phyloP scores from a whole-genome alignment of 192 early-diverging fungal species.

The Mortierella alpina region DNA sequence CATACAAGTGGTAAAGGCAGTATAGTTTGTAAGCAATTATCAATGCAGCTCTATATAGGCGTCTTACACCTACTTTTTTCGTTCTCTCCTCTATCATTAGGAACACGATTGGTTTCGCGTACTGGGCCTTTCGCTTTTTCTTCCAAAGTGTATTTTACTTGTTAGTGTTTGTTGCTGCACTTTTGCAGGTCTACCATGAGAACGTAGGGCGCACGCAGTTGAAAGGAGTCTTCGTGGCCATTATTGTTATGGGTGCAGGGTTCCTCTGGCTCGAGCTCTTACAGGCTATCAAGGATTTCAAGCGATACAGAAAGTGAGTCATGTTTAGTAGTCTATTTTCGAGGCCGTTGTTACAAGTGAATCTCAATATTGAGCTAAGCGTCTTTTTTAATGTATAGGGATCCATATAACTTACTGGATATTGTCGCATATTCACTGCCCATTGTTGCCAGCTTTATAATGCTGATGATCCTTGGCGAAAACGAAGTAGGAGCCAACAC shows the following conservation, averaged over 20 bases:
- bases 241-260: slow-evolving; percentile 7
- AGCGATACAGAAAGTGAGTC: neutral
- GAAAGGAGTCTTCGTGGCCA: slow-evolving; percentile 16
- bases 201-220: neutral
- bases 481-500: neutral
- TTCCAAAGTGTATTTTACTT: slow-evolving; percentile 16
- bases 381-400: neutral
- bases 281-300: slow-evolving; percentile 4
- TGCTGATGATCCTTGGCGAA: neutral
- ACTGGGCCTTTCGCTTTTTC: slow-evolving; percentile 30
- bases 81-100: neutral
- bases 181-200: slow-evolving; percentile 18
- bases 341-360: neutral
- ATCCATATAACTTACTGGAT: slow-evolving; percentile 11
- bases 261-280: slow-evolving; percentile 36
- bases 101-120: slow-evolving; percentile 36
- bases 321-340: neutral
- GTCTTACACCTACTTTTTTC: neutral
- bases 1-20: slow-evolving; percentile 23
- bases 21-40: neutral
- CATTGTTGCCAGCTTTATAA: slow-evolving; percentile 7
- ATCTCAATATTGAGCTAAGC: neutral
- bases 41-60: too few relatives aligned
- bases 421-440: slow-evolving; percentile 12
- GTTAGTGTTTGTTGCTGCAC: slow-evolving; percentile 1